phyloP scores from a whole-genome alignment of 345 rosid genomes.

The Salix purpurea region DNA sequence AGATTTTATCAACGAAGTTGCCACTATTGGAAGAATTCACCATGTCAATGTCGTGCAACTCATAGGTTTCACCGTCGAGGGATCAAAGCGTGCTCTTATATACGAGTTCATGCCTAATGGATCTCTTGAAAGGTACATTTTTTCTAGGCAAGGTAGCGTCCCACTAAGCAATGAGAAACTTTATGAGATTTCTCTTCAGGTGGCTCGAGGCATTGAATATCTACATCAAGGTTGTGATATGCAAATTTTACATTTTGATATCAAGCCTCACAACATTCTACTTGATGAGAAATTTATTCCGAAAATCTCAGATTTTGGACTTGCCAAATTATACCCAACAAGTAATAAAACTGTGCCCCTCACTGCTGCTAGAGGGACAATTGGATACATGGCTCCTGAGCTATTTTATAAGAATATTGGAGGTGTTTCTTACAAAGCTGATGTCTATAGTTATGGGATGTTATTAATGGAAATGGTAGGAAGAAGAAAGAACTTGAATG shows the following conservation, averaged over 20 bases:
- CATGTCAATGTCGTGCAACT: background rate
- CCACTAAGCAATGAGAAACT: background rate
- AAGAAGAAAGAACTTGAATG: background rate
- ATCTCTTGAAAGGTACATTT: background rate
- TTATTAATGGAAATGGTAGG: background rate
- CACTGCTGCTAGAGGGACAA: background rate
- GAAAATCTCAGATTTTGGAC: background rate
- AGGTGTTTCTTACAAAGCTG: background rate
- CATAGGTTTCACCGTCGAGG: background rate
- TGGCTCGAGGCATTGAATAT: background rate
- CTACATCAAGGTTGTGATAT: background rate
- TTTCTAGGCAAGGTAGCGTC: background rate
- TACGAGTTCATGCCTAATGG: background rate
- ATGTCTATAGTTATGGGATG: background rate
- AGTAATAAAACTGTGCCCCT: background rate
- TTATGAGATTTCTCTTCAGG: background rate
- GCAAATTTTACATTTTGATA: background rate
- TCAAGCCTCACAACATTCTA: background rate
- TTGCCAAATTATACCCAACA: background rate
- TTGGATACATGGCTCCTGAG: background rate
- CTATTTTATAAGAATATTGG: background rate
- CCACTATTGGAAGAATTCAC: background rate
- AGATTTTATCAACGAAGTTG: background rate
- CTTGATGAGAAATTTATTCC: background rate
- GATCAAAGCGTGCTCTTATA: background rate